Conservation (phyloP, 148 eudicot species). For the Nepenthes gracilis region DNA sequence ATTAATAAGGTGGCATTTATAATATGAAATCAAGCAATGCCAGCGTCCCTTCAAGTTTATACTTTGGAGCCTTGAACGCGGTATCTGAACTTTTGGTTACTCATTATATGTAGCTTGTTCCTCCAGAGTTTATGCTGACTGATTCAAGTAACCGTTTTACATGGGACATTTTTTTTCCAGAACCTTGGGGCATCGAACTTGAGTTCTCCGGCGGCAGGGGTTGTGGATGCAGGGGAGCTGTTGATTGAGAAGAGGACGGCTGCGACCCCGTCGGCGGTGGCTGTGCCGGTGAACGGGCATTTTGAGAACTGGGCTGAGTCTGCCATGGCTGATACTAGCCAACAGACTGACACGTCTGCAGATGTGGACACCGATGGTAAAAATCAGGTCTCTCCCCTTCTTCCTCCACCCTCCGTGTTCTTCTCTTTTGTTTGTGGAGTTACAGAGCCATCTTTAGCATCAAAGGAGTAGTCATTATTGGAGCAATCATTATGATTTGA, state of each 20-base stretch:
- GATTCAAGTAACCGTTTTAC: neutral
- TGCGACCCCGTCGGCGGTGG: constrained; percentile 9
- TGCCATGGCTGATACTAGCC: constrained; percentile 66
- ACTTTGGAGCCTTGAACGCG: constrained; percentile 43
- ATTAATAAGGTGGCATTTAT: constrained; percentile 38
- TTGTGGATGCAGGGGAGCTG: constrained; percentile 40
- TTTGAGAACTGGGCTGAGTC: constrained; percentile 80
- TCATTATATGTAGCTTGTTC: too few species aligned
- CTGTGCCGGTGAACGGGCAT: constrained; percentile 28
- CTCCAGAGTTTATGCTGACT: too few species aligned
- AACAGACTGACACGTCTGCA: constrained; percentile 86
- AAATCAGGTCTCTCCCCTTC: constrained; percentile 40
- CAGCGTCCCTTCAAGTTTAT: constrained; percentile 47
- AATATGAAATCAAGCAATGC: constrained; percentile 47
- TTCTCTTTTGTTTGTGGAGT: neutral
- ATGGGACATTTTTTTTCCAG: constrained; percentile 4
- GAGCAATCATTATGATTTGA: too few species aligned
- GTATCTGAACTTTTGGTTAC: constrained; percentile 17
- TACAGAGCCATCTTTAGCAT: neutral
- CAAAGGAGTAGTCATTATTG: too few species aligned
- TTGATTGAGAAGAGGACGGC: constrained; percentile 28
- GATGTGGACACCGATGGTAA: constrained; percentile 82
- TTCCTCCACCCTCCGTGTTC: neutral
- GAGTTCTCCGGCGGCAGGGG: constrained; percentile 28
- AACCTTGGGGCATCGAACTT: constrained; percentile 24